Evolutionary conservation across 1,139 yeast species (phyloP).

Genomic region (Candida buenavistaensis): DNA sequence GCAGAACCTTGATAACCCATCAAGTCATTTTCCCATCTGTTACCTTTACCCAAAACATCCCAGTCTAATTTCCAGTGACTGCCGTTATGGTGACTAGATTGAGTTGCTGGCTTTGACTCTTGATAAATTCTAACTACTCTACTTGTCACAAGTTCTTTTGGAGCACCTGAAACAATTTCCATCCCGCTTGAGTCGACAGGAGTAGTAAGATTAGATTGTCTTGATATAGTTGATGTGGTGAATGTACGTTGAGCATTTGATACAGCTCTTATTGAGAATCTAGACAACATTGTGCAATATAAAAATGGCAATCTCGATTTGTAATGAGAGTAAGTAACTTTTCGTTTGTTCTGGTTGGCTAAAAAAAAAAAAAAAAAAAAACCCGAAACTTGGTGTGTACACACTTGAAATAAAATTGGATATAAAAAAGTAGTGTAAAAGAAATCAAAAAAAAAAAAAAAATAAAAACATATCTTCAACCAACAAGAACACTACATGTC

Average conservation of each 20-base stretch:
- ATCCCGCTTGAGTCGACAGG: constrained; percentile 30
- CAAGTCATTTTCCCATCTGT: constrained; percentile 88
- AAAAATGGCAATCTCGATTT: too few relatives aligned
- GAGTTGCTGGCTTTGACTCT: constrained; percentile 81
- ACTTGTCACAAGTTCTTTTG: constrained; percentile 57
- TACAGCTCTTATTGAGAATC: constrained; percentile 19
- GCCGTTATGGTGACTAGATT: constrained; percentile 62
- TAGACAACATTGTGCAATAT: constrained; percentile 21
- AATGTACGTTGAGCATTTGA: constrained; percentile 22
- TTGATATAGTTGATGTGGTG: constrained; percentile 19
- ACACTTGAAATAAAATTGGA: too few relatives aligned
- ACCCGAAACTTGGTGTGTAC: background rate
- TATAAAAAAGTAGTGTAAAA: too few relatives aligned
- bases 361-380: constrained; percentile 5
- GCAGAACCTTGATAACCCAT: constrained; percentile 84
- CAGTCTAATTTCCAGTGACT: constrained; percentile 77
- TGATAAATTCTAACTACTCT: constrained; percentile 78
- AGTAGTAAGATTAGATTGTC: constrained; percentile 16
- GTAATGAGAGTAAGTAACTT: constrained; percentile 7
- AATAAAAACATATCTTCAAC: too few relatives aligned
- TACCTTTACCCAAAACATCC: constrained; percentile 76
- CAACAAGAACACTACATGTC: too few relatives aligned
- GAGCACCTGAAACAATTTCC: constrained; percentile 81
- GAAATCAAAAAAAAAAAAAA: too few relatives aligned
- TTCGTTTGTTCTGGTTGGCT: constrained; percentile 17